Conservation (phyloP, 495 filamentous ascomycete species). For the Aspergillus saccharolyticus region DNA sequence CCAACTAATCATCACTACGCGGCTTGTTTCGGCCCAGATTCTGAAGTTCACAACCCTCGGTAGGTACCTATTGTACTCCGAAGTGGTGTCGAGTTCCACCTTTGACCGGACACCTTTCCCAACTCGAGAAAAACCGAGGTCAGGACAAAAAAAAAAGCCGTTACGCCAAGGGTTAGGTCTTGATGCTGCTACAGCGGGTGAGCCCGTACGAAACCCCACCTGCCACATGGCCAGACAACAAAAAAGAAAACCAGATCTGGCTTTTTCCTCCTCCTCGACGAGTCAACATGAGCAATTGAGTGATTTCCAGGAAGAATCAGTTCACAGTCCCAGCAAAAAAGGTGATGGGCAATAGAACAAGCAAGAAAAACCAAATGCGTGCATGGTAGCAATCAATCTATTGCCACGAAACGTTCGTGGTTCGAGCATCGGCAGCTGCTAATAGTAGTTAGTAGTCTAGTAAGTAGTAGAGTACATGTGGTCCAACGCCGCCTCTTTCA, state of each 20-base stretch:
- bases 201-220: slow-evolving; percentile 34
- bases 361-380: not conserved
- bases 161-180: slow-evolving; percentile 31
- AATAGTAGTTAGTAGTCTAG: too few relatives aligned
- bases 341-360: too few relatives aligned
- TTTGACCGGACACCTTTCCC: slow-evolving; percentile 12
- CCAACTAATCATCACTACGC: not conserved
- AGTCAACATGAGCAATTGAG: too few relatives aligned
- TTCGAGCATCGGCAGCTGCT: not conserved
- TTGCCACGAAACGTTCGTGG: not conserved
- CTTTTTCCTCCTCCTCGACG: too few relatives aligned
- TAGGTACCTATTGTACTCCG: slow-evolving; percentile 2
- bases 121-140: slow-evolving; percentile 1
- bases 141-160: slow-evolving; percentile 24
- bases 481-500: not conserved
- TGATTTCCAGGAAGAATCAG: too few relatives aligned
- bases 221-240: slow-evolving; percentile 25
- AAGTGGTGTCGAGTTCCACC: slow-evolving; percentile 11
- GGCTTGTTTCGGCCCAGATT: slow-evolving; percentile 7
- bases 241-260: not conserved
- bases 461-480: not conserved
- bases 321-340: too few relatives aligned
- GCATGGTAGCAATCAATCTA: not conserved
- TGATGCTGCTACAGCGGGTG: slow-evolving; percentile 29
- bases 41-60: slow-evolving; percentile 1